A percentile compares a stretch with the other conserved stretches of the same genome.
Evolutionary conservation across 345 rosid genomes (phyloP).

Genomic region (Gossypium arboreum): DNA sequence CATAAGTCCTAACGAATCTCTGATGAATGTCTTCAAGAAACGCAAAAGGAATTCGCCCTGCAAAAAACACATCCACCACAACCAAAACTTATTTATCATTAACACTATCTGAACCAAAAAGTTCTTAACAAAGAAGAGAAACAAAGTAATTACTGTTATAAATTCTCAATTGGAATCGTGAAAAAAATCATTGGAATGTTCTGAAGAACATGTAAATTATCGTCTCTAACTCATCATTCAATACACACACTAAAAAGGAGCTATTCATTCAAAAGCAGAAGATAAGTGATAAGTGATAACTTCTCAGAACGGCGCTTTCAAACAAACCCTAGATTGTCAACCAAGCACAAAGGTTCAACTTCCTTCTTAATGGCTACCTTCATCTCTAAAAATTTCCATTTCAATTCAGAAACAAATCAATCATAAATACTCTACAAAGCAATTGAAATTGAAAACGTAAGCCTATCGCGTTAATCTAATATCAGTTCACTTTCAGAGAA

Average conservation of each 20-base stretch:
- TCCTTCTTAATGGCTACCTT: too few relatives aligned
- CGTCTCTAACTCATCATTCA: not conserved
- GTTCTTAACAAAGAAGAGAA: not conserved
- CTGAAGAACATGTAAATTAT: not conserved
- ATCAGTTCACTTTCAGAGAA: too few relatives aligned
- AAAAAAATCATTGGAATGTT: not conserved
- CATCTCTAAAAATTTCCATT: too few relatives aligned
- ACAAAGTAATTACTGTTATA: not conserved
- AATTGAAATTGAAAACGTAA: not conserved
- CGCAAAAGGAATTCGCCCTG: conserved; percentile 3
- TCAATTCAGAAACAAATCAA: too few relatives aligned
- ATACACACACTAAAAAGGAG: not conserved
- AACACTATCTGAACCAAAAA: not conserved
- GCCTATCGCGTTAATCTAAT: not conserved
- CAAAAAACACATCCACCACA: not conserved
- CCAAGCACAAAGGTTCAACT: not conserved
- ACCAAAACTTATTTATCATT: not conserved
- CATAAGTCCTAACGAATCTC: not conserved
- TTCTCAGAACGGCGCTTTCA: not conserved
- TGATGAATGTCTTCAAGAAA: conserved; percentile 12
- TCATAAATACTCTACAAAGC: not conserved
- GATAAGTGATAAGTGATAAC: not conserved
- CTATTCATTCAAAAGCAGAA: not conserved
- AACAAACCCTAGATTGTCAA: conserved; percentile 1
- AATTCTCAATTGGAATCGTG: not conserved